Evolutionary conservation across 2,329 filamentous ascomycete genomes (phyloP), one percentile per base, ranked within the genome.

Genomic region (Talaromyces sp.): DNA sequence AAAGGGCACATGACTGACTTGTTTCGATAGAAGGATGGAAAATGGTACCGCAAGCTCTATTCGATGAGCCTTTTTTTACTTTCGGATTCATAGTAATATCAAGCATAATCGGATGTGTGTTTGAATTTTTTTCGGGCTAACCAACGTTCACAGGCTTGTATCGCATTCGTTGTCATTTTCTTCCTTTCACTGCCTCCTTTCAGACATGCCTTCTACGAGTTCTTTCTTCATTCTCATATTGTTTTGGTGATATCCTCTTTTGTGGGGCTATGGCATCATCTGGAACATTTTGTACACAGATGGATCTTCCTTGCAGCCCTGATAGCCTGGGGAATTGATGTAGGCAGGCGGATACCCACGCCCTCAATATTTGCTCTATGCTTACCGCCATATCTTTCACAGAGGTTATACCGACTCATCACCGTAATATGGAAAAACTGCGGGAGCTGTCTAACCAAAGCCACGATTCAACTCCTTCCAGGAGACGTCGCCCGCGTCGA

Each of bases 151-250:
- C 14, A 61, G 60, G 60, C 60, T 14, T 43, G 19, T 32, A 27
- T 35, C 14, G 50, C 51, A 35, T 61, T 61, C 24, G 32, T 58
- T 19, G 14, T 48, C 12, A 61, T 61, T 12, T 46, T 58, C 19
- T 56, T 58, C 9, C 60, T 58, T 46, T 61, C 60, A 6, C 52
- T 61, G 4, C 50, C 60, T 26, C 60, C 56, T 9, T 71, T 99
- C 56, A 88, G 94, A 62, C 93, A 97, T 74, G 92, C 92, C 32
- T 97, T 96, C 72, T 97, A 99, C 78, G 94, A 99, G 77, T 95
- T 91, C 1, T 99, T 97, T 78, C 83, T 97, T 67, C 91, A 90
- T 71, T 77, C 88, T 31, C 94, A 97, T 76, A 92, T 96, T 66
- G 74, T 90, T 41, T 78, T 96, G 54, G 91, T 88, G 43, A 74